Conservation (phyloP, 305 asterid species). For the Ajuga reptans region DNA sequence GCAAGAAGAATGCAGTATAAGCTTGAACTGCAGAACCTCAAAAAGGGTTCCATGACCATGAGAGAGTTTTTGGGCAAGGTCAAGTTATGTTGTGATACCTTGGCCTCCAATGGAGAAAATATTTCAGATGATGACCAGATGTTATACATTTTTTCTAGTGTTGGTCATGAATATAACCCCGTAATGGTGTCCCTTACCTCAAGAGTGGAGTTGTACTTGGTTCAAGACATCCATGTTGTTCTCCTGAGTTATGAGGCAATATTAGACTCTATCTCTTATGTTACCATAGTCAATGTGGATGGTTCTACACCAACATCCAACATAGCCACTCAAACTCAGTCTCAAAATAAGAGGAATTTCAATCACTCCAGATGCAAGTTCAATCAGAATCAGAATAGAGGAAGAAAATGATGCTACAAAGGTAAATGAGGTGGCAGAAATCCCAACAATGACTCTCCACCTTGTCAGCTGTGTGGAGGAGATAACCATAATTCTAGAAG, state of each 20-base stretch:
- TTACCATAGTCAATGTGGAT: neutral
- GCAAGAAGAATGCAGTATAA: no score
- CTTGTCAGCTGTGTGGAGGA: no score
- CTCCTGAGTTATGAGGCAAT: no score
- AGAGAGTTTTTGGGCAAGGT: neutral
- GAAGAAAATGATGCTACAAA: no score
- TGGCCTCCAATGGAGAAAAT: neutral
- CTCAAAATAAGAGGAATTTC: no score
- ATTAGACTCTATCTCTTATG: no score
- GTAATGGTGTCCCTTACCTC: neutral
- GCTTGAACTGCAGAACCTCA: no score
- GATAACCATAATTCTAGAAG: no score
- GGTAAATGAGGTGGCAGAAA: no score
- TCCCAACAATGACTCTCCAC: no score
- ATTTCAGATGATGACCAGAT: neutral
- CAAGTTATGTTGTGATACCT: neutral
- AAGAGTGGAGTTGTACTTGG: neutral
- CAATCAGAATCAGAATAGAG: no score
- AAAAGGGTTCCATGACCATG: neutral
- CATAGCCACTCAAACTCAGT: neutral
- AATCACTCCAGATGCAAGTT: no score
- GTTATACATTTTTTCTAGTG: neutral
- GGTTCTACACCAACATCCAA: neutral
- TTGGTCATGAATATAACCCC: neutral
- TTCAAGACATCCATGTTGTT: neutral